These are phyloP conservation scores for Diaporthe destruens DNA, from an alignment of 2,329 filamentous ascomycete genomes.

Conservation along the genomic window DNA sequence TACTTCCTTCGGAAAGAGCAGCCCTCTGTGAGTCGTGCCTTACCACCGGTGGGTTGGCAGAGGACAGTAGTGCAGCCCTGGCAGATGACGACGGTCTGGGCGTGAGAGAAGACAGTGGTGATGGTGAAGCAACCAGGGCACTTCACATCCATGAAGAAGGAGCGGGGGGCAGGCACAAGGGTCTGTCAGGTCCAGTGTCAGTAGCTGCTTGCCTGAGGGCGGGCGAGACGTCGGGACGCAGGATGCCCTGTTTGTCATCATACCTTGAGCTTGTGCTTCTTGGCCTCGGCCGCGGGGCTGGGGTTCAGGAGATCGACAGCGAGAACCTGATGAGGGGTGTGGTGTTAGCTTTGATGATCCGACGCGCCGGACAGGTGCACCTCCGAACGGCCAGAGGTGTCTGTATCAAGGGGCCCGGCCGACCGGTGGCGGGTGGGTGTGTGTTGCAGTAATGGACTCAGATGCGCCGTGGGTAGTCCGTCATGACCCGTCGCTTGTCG, in stretches of 20 bases:
- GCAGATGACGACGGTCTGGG: slow-evolving; percentile 99
- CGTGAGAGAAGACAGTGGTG: slow-evolving; percentile 99
- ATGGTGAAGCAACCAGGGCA: slow-evolving; percentile 99
- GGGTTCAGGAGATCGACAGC: slow-evolving; percentile 99
- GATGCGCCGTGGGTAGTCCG: slow-evolving; percentile 37
- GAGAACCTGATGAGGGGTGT: slow-evolving; percentile 82
- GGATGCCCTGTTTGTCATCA: slow-evolving; percentile 41
- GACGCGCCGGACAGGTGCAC: slow-evolving; percentile 15
- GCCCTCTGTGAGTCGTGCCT: slow-evolving; percentile 98
- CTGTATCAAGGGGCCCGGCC: slow-evolving; percentile 14
- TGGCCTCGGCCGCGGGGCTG: slow-evolving; percentile 94
- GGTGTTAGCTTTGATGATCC: slow-evolving; percentile 60
- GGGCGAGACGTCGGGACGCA: slow-evolving; percentile 3
- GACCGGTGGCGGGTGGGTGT: slow-evolving; percentile 8
- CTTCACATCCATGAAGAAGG: slow-evolving; percentile 99
- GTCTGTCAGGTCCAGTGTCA: slow-evolving; percentile 64
- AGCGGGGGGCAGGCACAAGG: slow-evolving; percentile 95
- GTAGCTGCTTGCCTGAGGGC: slow-evolving; percentile 13
- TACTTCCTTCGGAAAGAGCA: slow-evolving; percentile 99
- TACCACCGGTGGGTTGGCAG: slow-evolving; percentile 99
- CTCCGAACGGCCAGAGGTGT: slow-evolving; percentile 12
- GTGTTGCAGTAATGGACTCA: slow-evolving; percentile 4
- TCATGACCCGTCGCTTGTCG: slow-evolving; percentile 32
- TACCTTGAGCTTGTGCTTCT: slow-evolving; percentile 99
- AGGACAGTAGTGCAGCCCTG: slow-evolving; percentile 99